Evolutionary conservation across 78 protist species (phyloP).

Genomic region (Dictyostelium purpureum): DNA sequence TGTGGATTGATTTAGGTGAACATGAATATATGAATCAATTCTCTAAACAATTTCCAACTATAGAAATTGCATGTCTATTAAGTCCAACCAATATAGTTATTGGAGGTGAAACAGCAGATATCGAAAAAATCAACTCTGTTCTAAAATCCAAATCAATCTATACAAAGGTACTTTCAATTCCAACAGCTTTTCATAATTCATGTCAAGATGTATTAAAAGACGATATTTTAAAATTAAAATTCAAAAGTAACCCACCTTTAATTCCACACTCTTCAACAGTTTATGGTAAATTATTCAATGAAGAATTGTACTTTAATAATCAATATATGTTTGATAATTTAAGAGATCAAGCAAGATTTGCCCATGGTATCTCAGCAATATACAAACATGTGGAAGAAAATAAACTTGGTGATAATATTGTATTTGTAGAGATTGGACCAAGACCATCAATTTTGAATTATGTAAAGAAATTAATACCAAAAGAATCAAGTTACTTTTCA

Average conservation of each 20-base stretch:
- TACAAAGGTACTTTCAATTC: background rate
- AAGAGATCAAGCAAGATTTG: constrained; percentile 16
- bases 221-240: background rate
- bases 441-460: background rate
- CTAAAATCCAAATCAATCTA: background rate
- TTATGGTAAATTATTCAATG: background rate
- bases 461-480: background rate
- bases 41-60: background rate
- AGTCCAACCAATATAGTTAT: background rate
- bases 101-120: background rate
- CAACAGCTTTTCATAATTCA: constrained; percentile 19
- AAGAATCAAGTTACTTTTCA: background rate
- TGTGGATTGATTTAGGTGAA: background rate
- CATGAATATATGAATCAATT: background rate
- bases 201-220: background rate
- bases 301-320: background rate
- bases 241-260: background rate
- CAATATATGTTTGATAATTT: constrained; percentile 13
- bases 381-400: background rate
- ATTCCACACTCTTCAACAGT: background rate
- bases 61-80: background rate
- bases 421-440: constrained; percentile 15
- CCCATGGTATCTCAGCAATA: background rate
- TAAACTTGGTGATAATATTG: background rate
- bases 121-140: background rate